These are phyloP conservation scores for Xeromyces bisporus DNA, from an alignment of 495 filamentous ascomycete species.

Conservation along the genomic window DNA sequence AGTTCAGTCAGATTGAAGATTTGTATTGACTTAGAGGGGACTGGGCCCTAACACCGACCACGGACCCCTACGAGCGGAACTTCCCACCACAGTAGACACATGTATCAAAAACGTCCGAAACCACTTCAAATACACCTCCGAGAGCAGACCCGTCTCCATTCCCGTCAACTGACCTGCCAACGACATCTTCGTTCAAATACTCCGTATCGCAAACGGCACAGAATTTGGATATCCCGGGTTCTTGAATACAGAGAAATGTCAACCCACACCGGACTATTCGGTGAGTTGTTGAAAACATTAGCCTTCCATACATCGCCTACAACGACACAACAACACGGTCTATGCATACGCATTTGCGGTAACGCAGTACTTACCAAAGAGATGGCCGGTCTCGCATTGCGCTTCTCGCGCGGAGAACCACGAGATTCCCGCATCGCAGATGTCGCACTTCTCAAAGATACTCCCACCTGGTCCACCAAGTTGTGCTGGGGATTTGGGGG, in stretches of 20 bases:
- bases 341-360: not conserved
- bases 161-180: constrained; percentile 2
- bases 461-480: constrained; percentile 9
- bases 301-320: not conserved
- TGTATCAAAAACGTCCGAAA: constrained; percentile 33
- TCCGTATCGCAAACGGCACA: constrained; percentile 33
- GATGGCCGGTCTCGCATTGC: constrained; percentile 30
- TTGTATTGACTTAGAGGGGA: no score
- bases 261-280: constrained; percentile 36
- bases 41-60: no score
- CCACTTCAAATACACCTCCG: constrained; percentile 7
- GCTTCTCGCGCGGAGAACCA: constrained; percentile 23
- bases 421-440: constrained; percentile 26
- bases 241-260: constrained; percentile 37
- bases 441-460: constrained; percentile 29
- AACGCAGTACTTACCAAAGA: constrained; percentile 21
- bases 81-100: constrained; percentile 40
- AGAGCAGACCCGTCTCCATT: constrained; percentile 5
- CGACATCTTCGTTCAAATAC: constrained; percentile 30
- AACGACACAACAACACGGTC: not conserved
- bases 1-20: no score
- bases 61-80: constrained; percentile 14
- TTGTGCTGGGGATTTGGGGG: constrained; percentile 12
- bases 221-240: constrained; percentile 36
- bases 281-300: no score